A percentile compares a stretch with the other conserved stretches of the same genome.
Evolutionary conservation across 768 basidiomycete species (phyloP).

Genomic region (Coprinopsis marcescibilis): DNA sequence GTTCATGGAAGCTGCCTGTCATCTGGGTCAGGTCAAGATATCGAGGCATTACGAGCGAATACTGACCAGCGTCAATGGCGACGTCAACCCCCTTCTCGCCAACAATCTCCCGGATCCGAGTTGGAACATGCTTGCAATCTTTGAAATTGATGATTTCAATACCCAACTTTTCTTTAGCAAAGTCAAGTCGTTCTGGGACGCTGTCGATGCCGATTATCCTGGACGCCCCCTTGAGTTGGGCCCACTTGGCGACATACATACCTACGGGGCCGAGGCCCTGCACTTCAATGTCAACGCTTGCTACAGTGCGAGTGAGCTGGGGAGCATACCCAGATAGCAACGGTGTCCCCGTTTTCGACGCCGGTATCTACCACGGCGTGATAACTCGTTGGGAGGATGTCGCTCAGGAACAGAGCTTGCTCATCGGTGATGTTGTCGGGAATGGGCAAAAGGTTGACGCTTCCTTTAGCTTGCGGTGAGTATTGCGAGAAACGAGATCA

Average conservation of each 20-base stretch:
- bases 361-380: conserved; percentile 70
- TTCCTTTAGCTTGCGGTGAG: conserved; percentile 18
- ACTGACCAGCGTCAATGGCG: conserved; percentile 45
- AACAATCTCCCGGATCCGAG: conserved; percentile 52
- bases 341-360: conserved; percentile 64
- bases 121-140: conserved; percentile 42
- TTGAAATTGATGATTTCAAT: conserved; percentile 59
- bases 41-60: neutral
- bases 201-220: conserved; percentile 70
- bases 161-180: conserved; percentile 40
- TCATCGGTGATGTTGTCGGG: conserved; percentile 63
- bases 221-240: conserved; percentile 59
- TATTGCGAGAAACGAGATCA: neutral
- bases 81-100: conserved; percentile 58
- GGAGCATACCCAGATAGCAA: conserved; percentile 59
- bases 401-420: conserved; percentile 50
- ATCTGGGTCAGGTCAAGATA: too few species aligned
- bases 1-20: conserved; percentile 61
- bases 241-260: conserved; percentile 54
- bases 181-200: conserved; percentile 39
- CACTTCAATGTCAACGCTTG: too few species aligned
- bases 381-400: conserved; percentile 68
- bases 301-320: neutral
- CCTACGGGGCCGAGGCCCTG: conserved; percentile 67
- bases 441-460: conserved; percentile 66